phyloP scores from a whole-genome alignment of 257 asterid genomes.

The Ophiorrhiza pumila region DNA sequence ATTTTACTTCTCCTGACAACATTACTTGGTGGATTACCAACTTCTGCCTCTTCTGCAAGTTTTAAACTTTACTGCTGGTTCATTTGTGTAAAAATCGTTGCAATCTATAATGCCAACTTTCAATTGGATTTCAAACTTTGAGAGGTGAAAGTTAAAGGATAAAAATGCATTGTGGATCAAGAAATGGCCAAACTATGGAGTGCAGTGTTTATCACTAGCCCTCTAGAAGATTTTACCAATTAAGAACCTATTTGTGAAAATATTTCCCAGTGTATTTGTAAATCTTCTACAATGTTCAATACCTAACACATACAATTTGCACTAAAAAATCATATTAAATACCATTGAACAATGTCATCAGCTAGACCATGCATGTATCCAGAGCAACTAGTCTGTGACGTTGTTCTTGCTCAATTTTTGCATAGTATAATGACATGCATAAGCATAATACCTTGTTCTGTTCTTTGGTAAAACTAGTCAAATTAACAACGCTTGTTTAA shows the following conservation, averaged over 20 bases:
- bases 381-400: background rate
- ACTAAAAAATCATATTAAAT: background rate
- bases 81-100: background rate
- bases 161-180: background rate
- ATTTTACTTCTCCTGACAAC: background rate
- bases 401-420: background rate
- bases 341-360: background rate
- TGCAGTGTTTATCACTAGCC: background rate
- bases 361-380: conserved; percentile 4
- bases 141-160: background rate
- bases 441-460: background rate
- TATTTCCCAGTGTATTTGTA: background rate
- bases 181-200: background rate
- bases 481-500: background rate
- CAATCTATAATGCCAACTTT: background rate
- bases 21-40: background rate
- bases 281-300: background rate
- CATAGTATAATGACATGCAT: conserved; percentile 2
- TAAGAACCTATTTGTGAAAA: background rate
- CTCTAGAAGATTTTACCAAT: background rate
- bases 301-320: conserved; percentile 11
- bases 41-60: background rate
- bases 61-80: background rate
- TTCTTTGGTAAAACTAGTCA: background rate
- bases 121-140: background rate